Conservation (phyloP, 2,329 filamentous ascomycete species). For the Trichoderma koningiopsis region DNA sequence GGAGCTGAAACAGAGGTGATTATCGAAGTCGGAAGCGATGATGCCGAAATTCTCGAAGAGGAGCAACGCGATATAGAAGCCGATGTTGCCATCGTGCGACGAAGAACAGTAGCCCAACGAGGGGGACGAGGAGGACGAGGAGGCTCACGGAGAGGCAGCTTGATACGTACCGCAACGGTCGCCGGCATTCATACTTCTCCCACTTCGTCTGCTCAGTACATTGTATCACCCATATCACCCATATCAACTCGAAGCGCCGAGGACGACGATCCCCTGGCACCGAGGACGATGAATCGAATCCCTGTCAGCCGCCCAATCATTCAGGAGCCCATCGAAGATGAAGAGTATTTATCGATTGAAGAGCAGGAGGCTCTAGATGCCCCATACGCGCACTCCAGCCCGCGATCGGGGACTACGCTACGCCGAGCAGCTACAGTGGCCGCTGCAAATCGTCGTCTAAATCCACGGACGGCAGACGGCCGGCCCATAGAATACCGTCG, state of each 20-base stretch:
- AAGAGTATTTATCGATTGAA: constrained; percentile 53
- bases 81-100: constrained; percentile 76
- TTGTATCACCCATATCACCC: constrained; percentile 34
- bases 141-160: constrained; percentile 28
- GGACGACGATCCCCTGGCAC: constrained; percentile 54
- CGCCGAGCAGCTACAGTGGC: constrained; percentile 76
- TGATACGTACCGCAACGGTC: constrained; percentile 53
- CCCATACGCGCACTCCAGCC: constrained; percentile 72
- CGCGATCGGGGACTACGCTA: constrained; percentile 69
- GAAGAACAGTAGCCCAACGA: constrained; percentile 69
- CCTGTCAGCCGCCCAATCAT: constrained; percentile 28
- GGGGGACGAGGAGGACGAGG: constrained; percentile 40
- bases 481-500: constrained; percentile 64
- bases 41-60: constrained; percentile 71
- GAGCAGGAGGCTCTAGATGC: constrained; percentile 66
- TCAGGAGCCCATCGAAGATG: constrained; percentile 40
- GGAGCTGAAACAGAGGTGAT: constrained; percentile 61
- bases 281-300: constrained; percentile 48
- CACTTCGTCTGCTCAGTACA: constrained; percentile 35
- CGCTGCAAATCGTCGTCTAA: constrained; percentile 68
- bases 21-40: constrained; percentile 72
- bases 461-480: constrained; percentile 58
- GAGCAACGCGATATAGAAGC: constrained; percentile 73
- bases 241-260: constrained; percentile 37
- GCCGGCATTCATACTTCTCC: not conserved